Conservation (phyloP, 768 basidiomycete genomes). For the Amanita jacksonii region DNA sequence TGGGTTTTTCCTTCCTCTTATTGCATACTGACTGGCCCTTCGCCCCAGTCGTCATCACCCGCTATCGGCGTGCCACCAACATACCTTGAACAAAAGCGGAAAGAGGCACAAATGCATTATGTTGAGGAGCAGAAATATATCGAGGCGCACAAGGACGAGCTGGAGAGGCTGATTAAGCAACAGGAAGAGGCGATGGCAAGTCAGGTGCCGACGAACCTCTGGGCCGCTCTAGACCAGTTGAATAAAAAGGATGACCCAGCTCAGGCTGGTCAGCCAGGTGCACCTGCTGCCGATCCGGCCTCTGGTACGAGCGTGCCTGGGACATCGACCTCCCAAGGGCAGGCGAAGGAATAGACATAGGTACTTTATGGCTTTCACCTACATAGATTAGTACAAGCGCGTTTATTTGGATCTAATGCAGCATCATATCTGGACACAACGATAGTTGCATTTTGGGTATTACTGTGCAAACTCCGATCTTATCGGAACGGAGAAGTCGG, state of each 20-base stretch:
- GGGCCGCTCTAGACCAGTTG: constrained; percentile 33
- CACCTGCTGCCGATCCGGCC: neutral
- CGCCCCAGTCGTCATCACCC: constrained; percentile 13
- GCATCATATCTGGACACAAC: too few species aligned
- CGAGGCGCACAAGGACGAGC: constrained; percentile 32
- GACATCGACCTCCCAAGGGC: neutral
- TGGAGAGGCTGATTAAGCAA: constrained; percentile 30
- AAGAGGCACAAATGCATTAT: constrained; percentile 42
- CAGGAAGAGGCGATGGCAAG: constrained; percentile 33
- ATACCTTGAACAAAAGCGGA: constrained; percentile 43
- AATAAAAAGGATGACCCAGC: constrained; percentile 9
- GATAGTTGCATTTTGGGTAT: too few species aligned
- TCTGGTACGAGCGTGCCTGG: neutral
- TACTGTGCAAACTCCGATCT: too few species aligned
- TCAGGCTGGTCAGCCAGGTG: neutral
- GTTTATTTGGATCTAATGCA: too few species aligned
- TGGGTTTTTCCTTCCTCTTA: neutral
- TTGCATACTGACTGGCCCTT: constrained; percentile 1
- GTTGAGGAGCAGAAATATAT: constrained; percentile 42
- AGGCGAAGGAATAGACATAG: neutral
- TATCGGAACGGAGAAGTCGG: too few species aligned
- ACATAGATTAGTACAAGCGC: too few species aligned
- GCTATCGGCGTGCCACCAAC: constrained; percentile 32
- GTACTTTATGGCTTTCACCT: too few species aligned
- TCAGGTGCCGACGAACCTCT: constrained; percentile 36